Evolutionary conservation across 768 basidiomycete genomes (phyloP), one percentile per base, ranked within the genome.

Genomic region (Calocybe cyanea): DNA sequence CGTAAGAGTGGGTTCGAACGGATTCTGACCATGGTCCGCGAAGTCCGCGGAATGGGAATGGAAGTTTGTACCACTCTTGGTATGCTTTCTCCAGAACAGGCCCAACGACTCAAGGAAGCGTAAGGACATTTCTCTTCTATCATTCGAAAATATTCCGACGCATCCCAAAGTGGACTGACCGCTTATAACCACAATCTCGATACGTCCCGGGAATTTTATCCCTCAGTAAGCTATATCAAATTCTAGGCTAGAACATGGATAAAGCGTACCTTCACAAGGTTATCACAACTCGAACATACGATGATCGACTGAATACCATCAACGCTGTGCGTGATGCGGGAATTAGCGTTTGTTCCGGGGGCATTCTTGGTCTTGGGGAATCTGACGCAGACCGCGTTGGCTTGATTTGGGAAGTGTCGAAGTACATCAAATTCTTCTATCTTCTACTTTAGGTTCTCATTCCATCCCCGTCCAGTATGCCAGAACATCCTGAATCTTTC

Each of bases 141-240:
- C 8, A 28, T 41, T 15, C 33, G 11, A 33, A 30, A 39, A 21
- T 36, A 36, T 19, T 9, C 37, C 43, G 42, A 33, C 55, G 39
- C 45, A 37, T 37, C 52, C 44, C 30, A 23, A 51, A 91, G 88
- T 28, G 95, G 95, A 23, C 68, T 98, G 57, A 96, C 93, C 37
- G 95, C 95, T 2, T 97, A 98, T 68, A 99, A 99, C 63, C 95
- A 99, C 64, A 99, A 99, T 65, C 80, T 99, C 44, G 95, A 99
- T 65, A 99, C 95, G 0, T 97, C 94, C 24, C 79, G 95, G 51
- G 95, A 98, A 67, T 93, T 85, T 67, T 98, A 98, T 63, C 95
- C 95, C 15, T 73, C 87, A 71, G 92, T 89, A 54, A 36, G 71
- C 50, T 25, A 39, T 28, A 24, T 21, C 38, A 19, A 23, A 38